phyloP scores from a whole-genome alignment of 2,329 filamentous ascomycete genomes.

The Diaporthe sp. region DNA sequence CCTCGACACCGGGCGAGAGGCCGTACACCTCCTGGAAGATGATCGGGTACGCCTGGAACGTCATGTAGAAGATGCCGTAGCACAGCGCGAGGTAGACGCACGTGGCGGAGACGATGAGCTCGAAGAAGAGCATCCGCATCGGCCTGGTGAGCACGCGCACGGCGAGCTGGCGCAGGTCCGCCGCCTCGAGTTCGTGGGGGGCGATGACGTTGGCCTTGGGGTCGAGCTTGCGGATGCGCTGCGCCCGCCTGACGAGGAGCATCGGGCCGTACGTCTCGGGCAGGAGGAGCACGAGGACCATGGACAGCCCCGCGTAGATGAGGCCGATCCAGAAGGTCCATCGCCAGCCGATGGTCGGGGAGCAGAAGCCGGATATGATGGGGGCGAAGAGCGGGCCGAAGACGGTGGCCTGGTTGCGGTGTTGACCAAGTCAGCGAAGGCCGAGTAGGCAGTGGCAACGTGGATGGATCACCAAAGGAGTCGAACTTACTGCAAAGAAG shows the following conservation, averaged over 20 bases:
- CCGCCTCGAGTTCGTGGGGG: constrained; percentile 74
- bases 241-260: constrained; percentile 69
- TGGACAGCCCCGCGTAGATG: constrained; percentile 75
- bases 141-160: constrained; percentile 80
- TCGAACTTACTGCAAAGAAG: constrained; percentile 70
- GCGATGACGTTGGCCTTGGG: constrained; percentile 67
- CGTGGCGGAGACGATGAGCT: constrained; percentile 79
- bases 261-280: constrained; percentile 75
- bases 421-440: background rate
- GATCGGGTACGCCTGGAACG: constrained; percentile 80
- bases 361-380: constrained; percentile 73
- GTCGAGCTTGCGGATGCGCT: constrained; percentile 67
- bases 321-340: constrained; percentile 80
- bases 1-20: constrained; percentile 74
- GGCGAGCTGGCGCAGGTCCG: constrained; percentile 69
- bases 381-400: constrained; percentile 77
- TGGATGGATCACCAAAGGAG: background rate
- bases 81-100: constrained; percentile 79
- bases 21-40: constrained; percentile 76
- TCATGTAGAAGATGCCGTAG: constrained; percentile 78
- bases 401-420: constrained; percentile 66
- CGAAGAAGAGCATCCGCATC: constrained; percentile 78
- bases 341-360: constrained; percentile 72
- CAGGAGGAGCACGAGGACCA: constrained; percentile 72
- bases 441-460: too few relatives aligned